A percentile compares a stretch with the other conserved stretches of the same genome.
phyloP scores from a whole-genome alignment of 768 basidiomycete species.

The Tubosaeta sp. region DNA sequence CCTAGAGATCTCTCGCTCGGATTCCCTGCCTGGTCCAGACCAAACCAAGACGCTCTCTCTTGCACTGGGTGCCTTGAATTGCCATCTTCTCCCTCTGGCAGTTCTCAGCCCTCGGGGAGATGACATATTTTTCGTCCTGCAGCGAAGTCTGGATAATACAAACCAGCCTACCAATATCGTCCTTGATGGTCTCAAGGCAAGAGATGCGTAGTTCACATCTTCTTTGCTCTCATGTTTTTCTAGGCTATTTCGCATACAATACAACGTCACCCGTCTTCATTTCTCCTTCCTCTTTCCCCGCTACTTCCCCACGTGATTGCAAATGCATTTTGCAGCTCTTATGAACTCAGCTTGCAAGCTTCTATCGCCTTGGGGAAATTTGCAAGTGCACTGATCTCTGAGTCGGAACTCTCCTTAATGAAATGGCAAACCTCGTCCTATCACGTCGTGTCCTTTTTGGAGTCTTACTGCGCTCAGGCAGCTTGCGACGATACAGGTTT shows the following conservation, averaged over 20 bases:
- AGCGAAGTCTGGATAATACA: constrained; percentile 32
- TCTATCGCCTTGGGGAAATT: constrained; percentile 21
- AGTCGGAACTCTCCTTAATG: constrained; percentile 29
- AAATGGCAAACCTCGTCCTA: constrained; percentile 25
- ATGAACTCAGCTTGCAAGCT: constrained; percentile 19
- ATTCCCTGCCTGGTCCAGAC: constrained; percentile 35
- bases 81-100: constrained; percentile 42
- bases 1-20: constrained; percentile 38
- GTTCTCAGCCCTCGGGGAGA: constrained; percentile 32
- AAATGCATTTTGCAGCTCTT: constrained; percentile 11
- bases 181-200: constrained; percentile 30
- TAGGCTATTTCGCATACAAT: constrained; percentile 26
- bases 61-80: constrained; percentile 47
- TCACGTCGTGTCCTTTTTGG: constrained; percentile 25
- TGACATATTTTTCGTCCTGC: constrained; percentile 35
- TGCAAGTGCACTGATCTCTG: constrained; percentile 26
- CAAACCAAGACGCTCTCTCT: constrained; percentile 43
- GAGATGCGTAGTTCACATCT: neutral
- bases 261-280: constrained; percentile 10
- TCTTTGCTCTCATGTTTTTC: constrained; percentile 4
- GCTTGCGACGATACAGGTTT: constrained; percentile 16
- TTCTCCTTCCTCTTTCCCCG: constrained; percentile 17
- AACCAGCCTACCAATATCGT: constrained; percentile 11
- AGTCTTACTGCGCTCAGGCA: constrained; percentile 8
- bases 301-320: constrained; percentile 20